Conservation (phyloP, 164 flowering plant genomes). For the Liquidambar formosana region DNA sequence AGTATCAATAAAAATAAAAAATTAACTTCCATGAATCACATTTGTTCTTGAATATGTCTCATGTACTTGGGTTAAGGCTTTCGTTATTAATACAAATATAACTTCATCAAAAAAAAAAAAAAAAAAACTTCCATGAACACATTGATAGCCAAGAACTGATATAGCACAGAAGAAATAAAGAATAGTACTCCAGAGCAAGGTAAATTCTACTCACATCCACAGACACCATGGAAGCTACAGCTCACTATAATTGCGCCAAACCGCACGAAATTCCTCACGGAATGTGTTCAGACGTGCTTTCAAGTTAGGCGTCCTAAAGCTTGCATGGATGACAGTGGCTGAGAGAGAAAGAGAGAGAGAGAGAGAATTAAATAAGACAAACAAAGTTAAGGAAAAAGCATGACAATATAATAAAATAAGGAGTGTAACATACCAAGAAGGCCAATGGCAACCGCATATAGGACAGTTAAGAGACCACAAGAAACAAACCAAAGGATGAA, state of each 20-base stretch:
- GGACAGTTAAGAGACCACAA: conserved; percentile 71
- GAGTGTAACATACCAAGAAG: conserved; percentile 60
- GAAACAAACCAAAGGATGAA: conserved; percentile 82
- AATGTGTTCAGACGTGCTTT: conserved; percentile 97
- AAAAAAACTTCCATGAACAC: neutral
- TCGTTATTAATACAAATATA: no score
- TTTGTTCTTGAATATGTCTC: no score
- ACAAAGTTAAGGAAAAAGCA: neutral
- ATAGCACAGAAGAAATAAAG: neutral
- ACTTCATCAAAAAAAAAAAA: no score
- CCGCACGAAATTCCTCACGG: conserved; percentile 95
- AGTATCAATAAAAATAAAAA: no score
- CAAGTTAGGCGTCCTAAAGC: conserved; percentile 93
- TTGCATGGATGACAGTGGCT: conserved; percentile 94
- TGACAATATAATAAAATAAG: neutral
- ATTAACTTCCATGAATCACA: no score
- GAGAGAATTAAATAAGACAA: neutral
- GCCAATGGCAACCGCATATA: conserved; percentile 77
- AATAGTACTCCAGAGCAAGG: neutral
- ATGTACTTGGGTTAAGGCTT: no score
- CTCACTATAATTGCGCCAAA: conserved; percentile 98
- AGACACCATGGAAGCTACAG: conserved; percentile 42
- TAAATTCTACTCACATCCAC: conserved; percentile 24
- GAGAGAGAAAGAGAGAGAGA: conserved; percentile 18
- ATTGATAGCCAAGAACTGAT: neutral